Percentiles rank a stretch among this genome's conserved stretches.
Evolutionary conservation across 2,329 filamentous ascomycete genomes (phyloP).

Genomic region (Penicillium rolfsii): DNA sequence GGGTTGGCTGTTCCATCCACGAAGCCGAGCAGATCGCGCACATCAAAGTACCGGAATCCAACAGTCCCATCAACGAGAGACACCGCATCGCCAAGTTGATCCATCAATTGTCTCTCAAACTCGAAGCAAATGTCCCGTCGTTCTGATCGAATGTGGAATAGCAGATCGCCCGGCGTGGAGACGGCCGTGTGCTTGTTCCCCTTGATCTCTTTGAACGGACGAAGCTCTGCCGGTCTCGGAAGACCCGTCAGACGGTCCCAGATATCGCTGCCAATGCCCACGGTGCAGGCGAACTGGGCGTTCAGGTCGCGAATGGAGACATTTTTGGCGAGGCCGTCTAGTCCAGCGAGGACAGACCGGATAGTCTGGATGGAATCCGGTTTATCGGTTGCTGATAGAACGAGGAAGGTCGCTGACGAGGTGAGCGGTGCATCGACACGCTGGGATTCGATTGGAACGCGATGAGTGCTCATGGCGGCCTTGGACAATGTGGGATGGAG

Average conservation of each 20-base stretch:
- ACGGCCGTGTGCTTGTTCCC: constrained; percentile 56
- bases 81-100: constrained; percentile 53
- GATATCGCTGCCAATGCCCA: constrained; percentile 57
- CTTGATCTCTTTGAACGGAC: constrained; percentile 53
- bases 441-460: constrained; percentile 46
- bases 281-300: constrained; percentile 56
- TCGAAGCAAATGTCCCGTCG: constrained; percentile 62
- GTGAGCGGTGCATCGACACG: constrained; percentile 57
- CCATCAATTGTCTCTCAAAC: constrained; percentile 60
- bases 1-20: constrained; percentile 65
- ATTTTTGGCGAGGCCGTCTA: constrained; percentile 56
- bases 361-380: constrained; percentile 46
- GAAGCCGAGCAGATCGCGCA: constrained; percentile 62
- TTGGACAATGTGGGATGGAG: not conserved
- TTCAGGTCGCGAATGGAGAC: constrained; percentile 55
- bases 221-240: constrained; percentile 56
- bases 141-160: constrained; percentile 63
- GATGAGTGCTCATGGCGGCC: constrained; percentile 28
- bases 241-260: constrained; percentile 55
- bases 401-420: constrained; percentile 57
- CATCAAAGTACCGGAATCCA: constrained; percentile 64
- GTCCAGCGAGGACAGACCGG: constrained; percentile 50
- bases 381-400: constrained; percentile 48
- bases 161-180: constrained; percentile 60
- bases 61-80: constrained; percentile 56